Conservation (phyloP, 306 rosid genomes). For the Inga laurina region DNA sequence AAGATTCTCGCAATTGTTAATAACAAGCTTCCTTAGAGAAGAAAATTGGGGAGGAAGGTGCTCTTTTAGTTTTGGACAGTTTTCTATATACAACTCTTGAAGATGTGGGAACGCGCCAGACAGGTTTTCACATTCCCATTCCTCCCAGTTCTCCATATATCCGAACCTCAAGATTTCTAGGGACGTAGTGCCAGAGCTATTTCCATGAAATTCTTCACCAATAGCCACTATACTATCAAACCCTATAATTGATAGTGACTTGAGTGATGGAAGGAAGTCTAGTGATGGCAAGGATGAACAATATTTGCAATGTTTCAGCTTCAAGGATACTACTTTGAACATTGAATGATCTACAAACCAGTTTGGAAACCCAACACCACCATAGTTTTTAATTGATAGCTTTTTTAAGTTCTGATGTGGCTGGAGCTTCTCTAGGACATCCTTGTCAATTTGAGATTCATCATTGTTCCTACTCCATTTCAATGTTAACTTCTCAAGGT, state of each 20-base stretch:
- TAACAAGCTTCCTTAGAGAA: neutral
- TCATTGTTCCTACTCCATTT: neutral
- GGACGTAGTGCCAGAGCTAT: neutral
- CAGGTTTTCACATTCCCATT: neutral
- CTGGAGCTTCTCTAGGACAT: slow-evolving; percentile 5
- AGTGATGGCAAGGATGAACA: neutral
- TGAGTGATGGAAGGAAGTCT: neutral
- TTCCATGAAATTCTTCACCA: slow-evolving; percentile 4
- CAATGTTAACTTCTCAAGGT: neutral
- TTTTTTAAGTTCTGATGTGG: neutral
- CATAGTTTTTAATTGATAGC: neutral
- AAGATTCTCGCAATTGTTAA: neutral
- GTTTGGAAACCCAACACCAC: neutral
- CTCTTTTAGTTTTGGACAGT: neutral
- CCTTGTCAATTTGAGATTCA: neutral
- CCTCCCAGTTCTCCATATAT: neutral
- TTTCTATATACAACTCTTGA: neutral
- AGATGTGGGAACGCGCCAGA: neutral
- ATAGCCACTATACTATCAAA: neutral
- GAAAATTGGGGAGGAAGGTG: neutral
- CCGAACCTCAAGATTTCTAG: neutral
- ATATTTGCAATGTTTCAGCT: neutral
- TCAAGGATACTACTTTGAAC: neutral
- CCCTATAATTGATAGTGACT: neutral
- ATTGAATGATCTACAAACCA: neutral